Conservation (phyloP, 2,329 filamentous ascomycete species). For the Rhinocladiella mackenziei region DNA sequence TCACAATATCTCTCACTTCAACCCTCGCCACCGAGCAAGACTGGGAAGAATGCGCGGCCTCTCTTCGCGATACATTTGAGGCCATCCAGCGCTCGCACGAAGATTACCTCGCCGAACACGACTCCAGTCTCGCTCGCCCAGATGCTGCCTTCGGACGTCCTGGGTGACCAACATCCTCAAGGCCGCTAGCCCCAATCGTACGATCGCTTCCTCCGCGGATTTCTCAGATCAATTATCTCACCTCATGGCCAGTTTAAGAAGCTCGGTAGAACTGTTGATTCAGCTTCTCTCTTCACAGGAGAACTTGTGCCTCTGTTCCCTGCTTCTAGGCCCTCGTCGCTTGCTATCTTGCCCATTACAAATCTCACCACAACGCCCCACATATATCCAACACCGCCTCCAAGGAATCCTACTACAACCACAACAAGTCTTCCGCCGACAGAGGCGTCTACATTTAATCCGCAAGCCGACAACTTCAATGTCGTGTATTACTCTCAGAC, state of each 20-base stretch:
- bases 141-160: slow-evolving; percentile 1
- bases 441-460: slow-evolving; percentile 15
- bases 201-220: not conserved
- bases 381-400: too few relatives aligned
- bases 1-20: slow-evolving; percentile 2
- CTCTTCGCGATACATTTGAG: slow-evolving; percentile 8
- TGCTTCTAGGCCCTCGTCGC: not conserved
- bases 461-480: slow-evolving; percentile 20
- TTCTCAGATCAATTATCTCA: slow-evolving; percentile 11
- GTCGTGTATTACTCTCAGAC: slow-evolving; percentile 32
- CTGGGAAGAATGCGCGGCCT: slow-evolving; percentile 8
- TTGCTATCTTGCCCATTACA: slow-evolving; percentile 16
- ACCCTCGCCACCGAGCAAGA: slow-evolving; percentile 4
- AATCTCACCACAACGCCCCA: too few relatives aligned
- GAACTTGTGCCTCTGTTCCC: slow-evolving; percentile 3
- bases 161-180: too few relatives aligned
- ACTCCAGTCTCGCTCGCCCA: not conserved
- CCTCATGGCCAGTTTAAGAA: slow-evolving; percentile 7
- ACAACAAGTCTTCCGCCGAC: not conserved
- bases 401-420: not conserved
- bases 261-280: slow-evolving; percentile 12
- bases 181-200: slow-evolving; percentile 1
- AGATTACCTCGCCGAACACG: slow-evolving; percentile 5
- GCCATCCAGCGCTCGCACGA: slow-evolving; percentile 9
- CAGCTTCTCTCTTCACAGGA: slow-evolving; percentile 11